These are phyloP conservation scores for Ensete glaucum DNA, from an alignment of 176 grass and related monocot genomes.

Conservation along the genomic window DNA sequence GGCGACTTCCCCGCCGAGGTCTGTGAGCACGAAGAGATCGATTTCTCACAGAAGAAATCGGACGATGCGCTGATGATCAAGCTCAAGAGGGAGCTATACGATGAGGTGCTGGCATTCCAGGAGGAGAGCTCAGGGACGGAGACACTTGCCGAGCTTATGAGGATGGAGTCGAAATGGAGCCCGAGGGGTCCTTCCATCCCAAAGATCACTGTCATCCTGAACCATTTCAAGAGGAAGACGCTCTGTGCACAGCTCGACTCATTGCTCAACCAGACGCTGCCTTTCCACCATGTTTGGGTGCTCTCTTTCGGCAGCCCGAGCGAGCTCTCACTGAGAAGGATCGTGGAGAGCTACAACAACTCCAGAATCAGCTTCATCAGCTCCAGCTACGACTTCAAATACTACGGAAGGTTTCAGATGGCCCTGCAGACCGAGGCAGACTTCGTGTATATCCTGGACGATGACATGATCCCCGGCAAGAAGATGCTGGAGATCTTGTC, in stretches of 20 bases:
- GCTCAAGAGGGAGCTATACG: constrained; percentile 88
- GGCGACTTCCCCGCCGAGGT: constrained; percentile 32
- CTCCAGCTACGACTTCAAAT: constrained; percentile 92
- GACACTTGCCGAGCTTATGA: constrained; percentile 61
- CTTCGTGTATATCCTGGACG: constrained; percentile 87
- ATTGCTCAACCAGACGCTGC: constrained; percentile 63
- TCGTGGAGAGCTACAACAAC: constrained; percentile 80
- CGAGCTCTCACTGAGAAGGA: constrained; percentile 44
- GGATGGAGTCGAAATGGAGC: constrained; percentile 60
- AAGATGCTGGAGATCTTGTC: constrained; percentile 88
- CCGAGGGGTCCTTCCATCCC: constrained; percentile 6
- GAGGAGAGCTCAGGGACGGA: constrained; percentile 43
- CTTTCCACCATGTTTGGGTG: constrained; percentile 92
- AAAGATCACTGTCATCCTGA: constrained; percentile 73
- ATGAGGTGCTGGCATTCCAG: constrained; percentile 68
- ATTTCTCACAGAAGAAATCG: constrained; percentile 96
- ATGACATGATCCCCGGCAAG: constrained; percentile 77
- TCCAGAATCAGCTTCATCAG: constrained; percentile 76
- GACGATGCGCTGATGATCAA: constrained; percentile 57
- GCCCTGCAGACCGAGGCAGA: constrained; percentile 77
- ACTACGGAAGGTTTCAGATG: constrained; percentile 98
- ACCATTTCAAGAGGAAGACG: constrained; percentile 92
- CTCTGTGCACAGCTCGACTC: constrained; percentile 83
- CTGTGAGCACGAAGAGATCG: constrained; percentile 84
- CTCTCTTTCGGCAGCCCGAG: constrained; percentile 82